Evolutionary conservation across 495 filamentous ascomycete genomes (phyloP).

Genomic region (Penicillium coffeae): DNA sequence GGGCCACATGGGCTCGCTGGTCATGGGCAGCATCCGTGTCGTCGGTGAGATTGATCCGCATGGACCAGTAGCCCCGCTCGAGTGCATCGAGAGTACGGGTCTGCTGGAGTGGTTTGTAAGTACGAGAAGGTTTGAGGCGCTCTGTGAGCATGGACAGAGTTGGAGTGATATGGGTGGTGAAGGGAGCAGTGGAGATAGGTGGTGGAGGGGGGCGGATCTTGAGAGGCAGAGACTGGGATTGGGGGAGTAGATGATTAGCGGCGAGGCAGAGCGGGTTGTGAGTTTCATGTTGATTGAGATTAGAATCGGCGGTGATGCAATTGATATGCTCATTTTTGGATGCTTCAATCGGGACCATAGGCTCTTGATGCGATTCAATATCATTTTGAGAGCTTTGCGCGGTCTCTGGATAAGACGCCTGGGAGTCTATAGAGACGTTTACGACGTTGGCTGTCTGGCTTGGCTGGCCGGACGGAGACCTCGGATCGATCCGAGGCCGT

Average conservation of each 20-base stretch:
- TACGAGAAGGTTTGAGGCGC: conserved; percentile 46
- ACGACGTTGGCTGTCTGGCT: neutral
- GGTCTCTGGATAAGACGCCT: neutral
- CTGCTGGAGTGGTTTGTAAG: conserved; percentile 50
- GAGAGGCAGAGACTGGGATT: conserved; percentile 23
- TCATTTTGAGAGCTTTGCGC: neutral
- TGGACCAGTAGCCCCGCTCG: conserved; percentile 67
- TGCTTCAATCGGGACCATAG: neutral
- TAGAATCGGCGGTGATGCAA: neutral
- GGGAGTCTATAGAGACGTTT: too few species aligned
- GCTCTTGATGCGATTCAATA: neutral
- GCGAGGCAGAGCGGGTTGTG: neutral
- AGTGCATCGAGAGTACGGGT: conserved; percentile 47
- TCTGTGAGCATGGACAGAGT: conserved; percentile 48
- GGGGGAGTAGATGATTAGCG: conserved; percentile 1
- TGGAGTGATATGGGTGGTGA: conserved; percentile 52
- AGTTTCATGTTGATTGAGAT: neutral
- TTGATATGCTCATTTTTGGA: neutral
- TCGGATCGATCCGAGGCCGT: neutral
- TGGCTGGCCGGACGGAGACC: neutral
- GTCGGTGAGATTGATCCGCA: conserved; percentile 39
- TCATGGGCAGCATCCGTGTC: neutral
- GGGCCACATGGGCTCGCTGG: neutral
- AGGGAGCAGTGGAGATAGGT: conserved; percentile 32
- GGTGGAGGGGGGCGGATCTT: conserved; percentile 47